Conservation (phyloP, 192 early-diverging fungal genomes). For the Rhizoclosmatium globosum region DNA sequence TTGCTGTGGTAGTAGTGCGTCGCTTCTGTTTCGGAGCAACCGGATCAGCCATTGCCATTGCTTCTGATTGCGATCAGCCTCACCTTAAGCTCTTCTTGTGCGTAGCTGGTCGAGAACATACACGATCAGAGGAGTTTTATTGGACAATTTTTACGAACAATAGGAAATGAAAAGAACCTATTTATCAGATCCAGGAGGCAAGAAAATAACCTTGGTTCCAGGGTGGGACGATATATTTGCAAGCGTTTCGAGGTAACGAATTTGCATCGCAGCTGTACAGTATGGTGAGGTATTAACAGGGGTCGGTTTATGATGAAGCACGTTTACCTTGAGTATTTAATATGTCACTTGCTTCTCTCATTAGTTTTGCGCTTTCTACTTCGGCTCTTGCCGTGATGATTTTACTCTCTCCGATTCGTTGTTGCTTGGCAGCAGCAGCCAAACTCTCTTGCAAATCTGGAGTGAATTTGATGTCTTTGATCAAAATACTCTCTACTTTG, state of each 20-base stretch:
- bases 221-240: constrained; percentile 72
- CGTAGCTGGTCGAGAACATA: neutral
- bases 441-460: constrained; percentile 81
- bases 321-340: constrained; percentile 80
- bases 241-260: constrained; percentile 90
- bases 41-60: too few relatives aligned
- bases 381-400: constrained; percentile 80
- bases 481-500: constrained; percentile 74
- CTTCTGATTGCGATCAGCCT: too few relatives aligned
- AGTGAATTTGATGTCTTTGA: constrained; percentile 84
- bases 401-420: constrained; percentile 87
- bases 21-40: too few relatives aligned
- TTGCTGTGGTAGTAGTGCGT: too few relatives aligned
- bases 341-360: constrained; percentile 91
- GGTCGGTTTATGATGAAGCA: constrained; percentile 30
- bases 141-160: neutral
- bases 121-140: too few relatives aligned
- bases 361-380: constrained; percentile 87
- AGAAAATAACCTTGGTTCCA: constrained; percentile 68
- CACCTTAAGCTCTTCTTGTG: neutral
- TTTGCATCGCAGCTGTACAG: constrained; percentile 66
- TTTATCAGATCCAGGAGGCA: constrained; percentile 28
- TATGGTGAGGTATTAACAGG: neutral
- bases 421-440: constrained; percentile 86
- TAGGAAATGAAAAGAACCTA: neutral